Percentiles rank a stretch among this genome's conserved stretches.
Conservation (phyloP, 2,329 filamentous ascomycete genomes). For the Colletotrichum zoysiae region DNA sequence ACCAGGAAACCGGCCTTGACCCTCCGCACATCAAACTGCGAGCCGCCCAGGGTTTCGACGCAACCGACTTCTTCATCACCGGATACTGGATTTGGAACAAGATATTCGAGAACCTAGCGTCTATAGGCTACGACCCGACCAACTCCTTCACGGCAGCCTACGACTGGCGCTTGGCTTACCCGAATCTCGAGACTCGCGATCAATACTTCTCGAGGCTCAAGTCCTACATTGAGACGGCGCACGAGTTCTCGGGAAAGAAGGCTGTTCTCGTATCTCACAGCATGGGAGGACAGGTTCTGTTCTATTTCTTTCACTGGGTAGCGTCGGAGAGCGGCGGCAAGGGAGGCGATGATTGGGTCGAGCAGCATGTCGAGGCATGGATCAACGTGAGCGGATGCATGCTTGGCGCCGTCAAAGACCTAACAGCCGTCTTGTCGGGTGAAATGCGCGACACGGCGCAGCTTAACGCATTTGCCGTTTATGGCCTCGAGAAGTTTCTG, state of each 20-base stretch:
- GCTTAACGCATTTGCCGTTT: conserved; percentile 95
- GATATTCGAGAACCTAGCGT: conserved; percentile 95
- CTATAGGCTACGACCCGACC: conserved; percentile 92
- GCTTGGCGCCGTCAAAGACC: conserved; percentile 91
- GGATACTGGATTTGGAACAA: conserved; percentile 99
- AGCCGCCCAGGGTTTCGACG: conserved; percentile 96
- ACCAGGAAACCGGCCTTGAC: conserved; percentile 90
- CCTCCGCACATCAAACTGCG: conserved; percentile 91
- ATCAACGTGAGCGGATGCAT: conserved; percentile 99
- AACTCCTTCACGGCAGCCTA: conserved; percentile 79
- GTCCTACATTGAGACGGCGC: conserved; percentile 87
- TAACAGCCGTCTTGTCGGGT: conserved; percentile 91
- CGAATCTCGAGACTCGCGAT: conserved; percentile 89
- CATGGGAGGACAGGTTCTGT: conserved; percentile 96
- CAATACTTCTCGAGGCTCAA: conserved; percentile 95
- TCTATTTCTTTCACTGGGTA: conserved; percentile 84
- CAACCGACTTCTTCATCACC: conserved; percentile 93
- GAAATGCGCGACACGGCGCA: conserved; percentile 99
- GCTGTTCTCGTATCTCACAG: conserved; percentile 91
- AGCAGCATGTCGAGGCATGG: conserved; percentile 91
- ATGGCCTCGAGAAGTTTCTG: conserved; percentile 95
- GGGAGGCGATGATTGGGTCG: conserved; percentile 90
- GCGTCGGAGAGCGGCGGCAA: conserved; percentile 82
- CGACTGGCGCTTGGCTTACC: conserved; percentile 93
- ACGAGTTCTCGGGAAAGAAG: conserved; percentile 80